These are phyloP conservation scores for Saccharomycopsis olivae DNA, from an alignment of 805 yeast genomes.

Conservation along the genomic window DNA sequence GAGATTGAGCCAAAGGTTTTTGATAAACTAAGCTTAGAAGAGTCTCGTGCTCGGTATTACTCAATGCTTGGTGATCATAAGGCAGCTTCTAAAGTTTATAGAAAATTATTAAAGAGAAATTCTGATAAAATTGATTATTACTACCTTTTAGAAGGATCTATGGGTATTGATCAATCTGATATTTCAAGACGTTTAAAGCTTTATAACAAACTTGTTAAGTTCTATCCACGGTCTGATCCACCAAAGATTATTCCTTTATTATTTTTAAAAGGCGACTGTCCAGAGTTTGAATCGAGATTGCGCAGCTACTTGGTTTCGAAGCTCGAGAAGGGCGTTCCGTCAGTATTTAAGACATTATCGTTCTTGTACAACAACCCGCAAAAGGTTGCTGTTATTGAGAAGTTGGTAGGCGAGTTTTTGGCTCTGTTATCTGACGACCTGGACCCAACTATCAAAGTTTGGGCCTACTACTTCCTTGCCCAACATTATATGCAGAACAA, in stretches of 20 bases:
- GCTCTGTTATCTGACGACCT: conserved; percentile 21
- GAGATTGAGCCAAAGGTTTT: conserved; percentile 41
- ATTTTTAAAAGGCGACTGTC: conserved; percentile 45
- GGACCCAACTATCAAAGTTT: conserved; percentile 32
- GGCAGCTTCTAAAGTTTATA: conserved; percentile 60
- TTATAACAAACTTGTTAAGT: conserved; percentile 51
- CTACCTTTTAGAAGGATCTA: conserved; percentile 49
- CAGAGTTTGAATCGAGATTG: conserved; percentile 38
- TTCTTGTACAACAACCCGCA: conserved; percentile 49
- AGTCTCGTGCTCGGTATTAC: conserved; percentile 55
- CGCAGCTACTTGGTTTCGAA: conserved; percentile 46
- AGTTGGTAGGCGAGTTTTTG: conserved; percentile 42
- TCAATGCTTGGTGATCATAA: conserved; percentile 42
- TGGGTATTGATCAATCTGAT: conserved; percentile 41
- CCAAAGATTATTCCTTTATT: conserved; percentile 71
- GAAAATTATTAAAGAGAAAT: conserved; percentile 68
- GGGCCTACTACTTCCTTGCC: conserved; percentile 72
- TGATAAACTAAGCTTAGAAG: conserved; percentile 54
- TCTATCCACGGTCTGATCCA: conserved; percentile 80
- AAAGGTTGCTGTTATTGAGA: conserved; percentile 34
- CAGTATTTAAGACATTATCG: conserved; percentile 78
- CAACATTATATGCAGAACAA: conserved; percentile 60
- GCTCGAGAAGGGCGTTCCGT: conserved; percentile 77
- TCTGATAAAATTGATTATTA: conserved; percentile 72
- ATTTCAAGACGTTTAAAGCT: conserved; percentile 41